phyloP scores from a whole-genome alignment of 106 monocot species.

The Dendrobium officinale region DNA sequence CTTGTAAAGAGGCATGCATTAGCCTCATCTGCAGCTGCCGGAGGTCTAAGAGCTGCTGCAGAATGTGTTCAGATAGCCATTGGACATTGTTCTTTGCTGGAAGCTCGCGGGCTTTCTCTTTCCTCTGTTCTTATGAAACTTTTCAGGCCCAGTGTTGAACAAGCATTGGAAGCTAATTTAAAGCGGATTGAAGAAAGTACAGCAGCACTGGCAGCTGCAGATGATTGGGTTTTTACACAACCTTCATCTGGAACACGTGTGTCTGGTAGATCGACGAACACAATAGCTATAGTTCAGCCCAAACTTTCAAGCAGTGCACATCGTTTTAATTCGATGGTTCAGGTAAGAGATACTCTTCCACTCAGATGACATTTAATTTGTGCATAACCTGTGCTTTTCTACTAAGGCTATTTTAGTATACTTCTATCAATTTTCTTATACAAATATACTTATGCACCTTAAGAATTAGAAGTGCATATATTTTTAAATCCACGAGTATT shows the following conservation, averaged over 20 bases:
- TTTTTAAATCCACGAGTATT: background rate
- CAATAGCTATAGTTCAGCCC: constrained; percentile 33
- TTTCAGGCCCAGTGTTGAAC: constrained; percentile 88
- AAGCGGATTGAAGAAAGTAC: constrained; percentile 91
- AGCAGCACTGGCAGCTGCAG: constrained; percentile 87
- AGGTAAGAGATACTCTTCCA: constrained; percentile 37
- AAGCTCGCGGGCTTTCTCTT: constrained; percentile 72
- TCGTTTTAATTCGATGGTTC: constrained; percentile 91
- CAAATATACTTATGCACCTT: background rate
- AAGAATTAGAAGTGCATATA: background rate
- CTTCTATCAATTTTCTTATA: background rate
- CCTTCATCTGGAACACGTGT: constrained; percentile 35
- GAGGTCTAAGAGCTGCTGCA: constrained; percentile 86
- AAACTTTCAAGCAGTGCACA: constrained; percentile 93
- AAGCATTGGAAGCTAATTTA: constrained; percentile 84
- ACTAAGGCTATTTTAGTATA: background rate
- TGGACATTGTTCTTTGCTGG: constrained; percentile 87
- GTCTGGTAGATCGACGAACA: constrained; percentile 31
- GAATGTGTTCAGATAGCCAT: constrained; percentile 93
- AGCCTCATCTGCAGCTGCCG: constrained; percentile 90
- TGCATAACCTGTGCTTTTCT: background rate
- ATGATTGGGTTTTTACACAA: constrained; percentile 82
- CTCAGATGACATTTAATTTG: background rate
- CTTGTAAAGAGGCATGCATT: constrained; percentile 88
- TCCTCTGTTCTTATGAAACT: constrained; percentile 77